Evolutionary conservation across 768 basidiomycete species (phyloP), one percentile per base, ranked within the genome.

Genomic region (Boletus edulis): DNA sequence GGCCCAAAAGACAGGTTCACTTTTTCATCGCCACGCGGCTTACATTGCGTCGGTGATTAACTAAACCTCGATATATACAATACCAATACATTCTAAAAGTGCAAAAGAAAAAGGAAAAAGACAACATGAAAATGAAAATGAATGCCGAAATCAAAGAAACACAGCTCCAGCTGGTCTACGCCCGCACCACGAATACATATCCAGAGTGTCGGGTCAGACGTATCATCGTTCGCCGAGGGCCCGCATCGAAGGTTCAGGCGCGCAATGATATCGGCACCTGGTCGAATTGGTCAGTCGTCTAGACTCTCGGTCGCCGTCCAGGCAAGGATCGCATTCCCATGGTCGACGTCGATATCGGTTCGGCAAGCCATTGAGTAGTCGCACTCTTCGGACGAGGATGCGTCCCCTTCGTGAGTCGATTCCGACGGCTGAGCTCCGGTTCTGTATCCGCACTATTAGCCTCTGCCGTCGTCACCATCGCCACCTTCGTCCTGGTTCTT

Each of bases 1-100:
- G 34, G 34, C 14, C 34, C 34, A 13, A 34, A 34, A 34, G 34
- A 14, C 27, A 34, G 34, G 34, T 13, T 13, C 4, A 34, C 12
- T 1, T 14, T 14, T 12, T 35, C 34, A 45, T 58, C 42, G 48
- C 29, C 48, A 31, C 27, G 3, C 12, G 35, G 43, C 41, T 38
- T 63, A 40, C 43, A 51, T 52, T 43, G 14, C 8, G n/a, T 43
- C 55, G 62, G 63, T 65, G 55, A 64, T 62, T 62, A 62, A 35
- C 6, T 62, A 62, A 35, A 14, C 45, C 38, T 45, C 42, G 47
- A 49, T 51, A 52, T 35, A 54, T 42, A 40, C 11, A 15, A 45
- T 58, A 42, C 18, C 43, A 38, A 24, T 49, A 18, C 27, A 38
- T n/a, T 14, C 31, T 13, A 38, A 13, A 14, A 42, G 41, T 10